A percentile compares a stretch with the other conserved stretches of the same genome.
These are phyloP conservation scores for Garcia nutans DNA, from an alignment of 345 rosid genomes.

Conservation along the genomic window DNA sequence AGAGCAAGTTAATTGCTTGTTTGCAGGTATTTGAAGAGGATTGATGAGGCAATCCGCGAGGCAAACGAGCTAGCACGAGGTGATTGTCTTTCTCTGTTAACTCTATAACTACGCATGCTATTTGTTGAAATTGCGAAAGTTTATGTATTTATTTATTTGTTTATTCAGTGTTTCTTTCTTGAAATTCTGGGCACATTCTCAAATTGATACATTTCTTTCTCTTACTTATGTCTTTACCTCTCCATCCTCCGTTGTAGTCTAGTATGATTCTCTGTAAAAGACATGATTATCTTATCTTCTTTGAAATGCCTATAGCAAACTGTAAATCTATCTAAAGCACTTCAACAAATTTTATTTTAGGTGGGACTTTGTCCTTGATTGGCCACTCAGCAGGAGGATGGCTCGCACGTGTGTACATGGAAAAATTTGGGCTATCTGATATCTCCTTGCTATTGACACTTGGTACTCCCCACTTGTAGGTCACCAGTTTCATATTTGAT, in stretches of 20 bases:
- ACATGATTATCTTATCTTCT: not conserved
- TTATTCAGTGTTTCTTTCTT: not conserved
- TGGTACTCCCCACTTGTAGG: constrained; percentile 97
- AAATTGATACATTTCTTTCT: not conserved
- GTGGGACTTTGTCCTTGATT: constrained; percentile 62
- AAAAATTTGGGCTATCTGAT: constrained; percentile 64
- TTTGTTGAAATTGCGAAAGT: not conserved
- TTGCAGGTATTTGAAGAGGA: constrained; percentile 68
- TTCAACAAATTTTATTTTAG: constrained; percentile 35
- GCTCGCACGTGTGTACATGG: constrained; percentile 93
- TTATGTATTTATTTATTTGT: too few relatives aligned
- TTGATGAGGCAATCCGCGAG: constrained; percentile 69
- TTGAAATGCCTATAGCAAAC: not conserved
- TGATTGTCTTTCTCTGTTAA: constrained; percentile 13
- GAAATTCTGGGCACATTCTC: not conserved
- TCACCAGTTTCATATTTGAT: constrained; percentile 24
- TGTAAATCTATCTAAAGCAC: constrained; percentile 3
- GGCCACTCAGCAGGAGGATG: constrained; percentile 99
- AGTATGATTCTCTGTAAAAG: not conserved
- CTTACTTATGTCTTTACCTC: not conserved
- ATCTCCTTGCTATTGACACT: constrained; percentile 77
- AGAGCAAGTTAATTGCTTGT: not conserved
- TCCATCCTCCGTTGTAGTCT: not conserved
- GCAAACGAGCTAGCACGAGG: constrained; percentile 70
- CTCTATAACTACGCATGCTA: not conserved